phyloP scores from a whole-genome alignment of 192 early-diverging fungal species.

The Kappamyces sp. region DNA sequence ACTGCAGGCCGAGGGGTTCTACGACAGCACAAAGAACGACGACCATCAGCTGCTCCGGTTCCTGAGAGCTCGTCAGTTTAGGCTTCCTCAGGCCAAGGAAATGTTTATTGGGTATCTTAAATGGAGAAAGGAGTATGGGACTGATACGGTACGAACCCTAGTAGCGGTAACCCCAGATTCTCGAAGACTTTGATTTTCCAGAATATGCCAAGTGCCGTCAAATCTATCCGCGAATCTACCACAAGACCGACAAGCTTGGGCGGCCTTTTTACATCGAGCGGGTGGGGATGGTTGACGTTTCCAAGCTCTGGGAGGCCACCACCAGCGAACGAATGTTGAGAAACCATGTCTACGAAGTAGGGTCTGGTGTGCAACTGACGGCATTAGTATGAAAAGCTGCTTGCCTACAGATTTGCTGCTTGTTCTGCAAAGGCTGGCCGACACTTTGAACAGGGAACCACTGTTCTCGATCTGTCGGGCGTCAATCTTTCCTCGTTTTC shows the following conservation, averaged over 20 bases:
- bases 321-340: constrained; percentile 53
- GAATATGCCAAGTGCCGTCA: constrained; percentile 55
- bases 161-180: constrained; percentile 3
- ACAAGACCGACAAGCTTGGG: constrained; percentile 78
- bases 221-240: constrained; percentile 69
- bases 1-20: constrained; percentile 48
- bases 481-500: constrained; percentile 66
- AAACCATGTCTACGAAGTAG: constrained; percentile 46
- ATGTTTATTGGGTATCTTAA: constrained; percentile 65
- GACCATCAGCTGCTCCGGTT: constrained; percentile 67
- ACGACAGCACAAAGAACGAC: constrained; percentile 50
- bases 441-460: constrained; percentile 67
- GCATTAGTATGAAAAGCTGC: constrained; percentile 55
- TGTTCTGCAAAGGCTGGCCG: constrained; percentile 52
- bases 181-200: constrained; percentile 52
- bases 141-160: constrained; percentile 38
- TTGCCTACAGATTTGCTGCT: constrained; percentile 61
- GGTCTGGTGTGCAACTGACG: not conserved
- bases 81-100: constrained; percentile 55
- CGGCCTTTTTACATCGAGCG: constrained; percentile 86
- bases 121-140: constrained; percentile 60
- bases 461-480: constrained; percentile 80
- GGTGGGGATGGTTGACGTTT: constrained; percentile 55
- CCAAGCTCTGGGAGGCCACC: constrained; percentile 48
- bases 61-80: constrained; percentile 67